Evolutionary conservation across 164 flowering plant species (phyloP), one percentile per base, ranked within the genome.

Genomic region (Malania oleifera): DNA sequence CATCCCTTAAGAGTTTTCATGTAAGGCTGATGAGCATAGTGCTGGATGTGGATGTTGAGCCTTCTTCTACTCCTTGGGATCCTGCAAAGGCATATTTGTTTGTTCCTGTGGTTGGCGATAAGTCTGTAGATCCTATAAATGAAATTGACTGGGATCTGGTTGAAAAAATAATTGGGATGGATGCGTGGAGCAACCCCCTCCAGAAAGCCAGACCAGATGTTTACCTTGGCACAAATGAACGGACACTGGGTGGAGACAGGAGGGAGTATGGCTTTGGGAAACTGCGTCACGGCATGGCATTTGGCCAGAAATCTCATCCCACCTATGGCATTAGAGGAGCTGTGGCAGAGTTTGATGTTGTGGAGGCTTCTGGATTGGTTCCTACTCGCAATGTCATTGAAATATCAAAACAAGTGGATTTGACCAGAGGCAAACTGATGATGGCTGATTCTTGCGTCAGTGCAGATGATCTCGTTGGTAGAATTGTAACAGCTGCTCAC

Each of bases 271-370:
- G 99, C 28, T 95, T 83, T 78, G 97, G 88, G 54, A 95, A 95
- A 57, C 71, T 91, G 65, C 97, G 97, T 7, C 75, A 90, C 73
- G 89, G 92, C 46, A 82, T 90, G 86, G 85, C 88, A 52, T 85
- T 82, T 79, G 99, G 91, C 11, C 90, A 82, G 68, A 86, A 82
- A 65, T 70, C 77, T 18, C 99, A 95, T 77, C 99, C 99, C 34
- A 95, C 97, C 12, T 95, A 95, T 76, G 97, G 99, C 14, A 82
- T 95, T 64, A 77, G 97, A 70, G 99, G 99, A 61, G 99, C 99
- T 70, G 82, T 91, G 13, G 99, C 99, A 39, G 88, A 81, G 62
- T 95, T 80, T 78, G 96, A 95, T 73, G 84, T 95, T 50, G 97
- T 95, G 29, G 85, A 82, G 75, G 96, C 91, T 62, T 80, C 85